phyloP scores from a whole-genome alignment of 345 rosid species.

The Eucalyptus decipiens region DNA sequence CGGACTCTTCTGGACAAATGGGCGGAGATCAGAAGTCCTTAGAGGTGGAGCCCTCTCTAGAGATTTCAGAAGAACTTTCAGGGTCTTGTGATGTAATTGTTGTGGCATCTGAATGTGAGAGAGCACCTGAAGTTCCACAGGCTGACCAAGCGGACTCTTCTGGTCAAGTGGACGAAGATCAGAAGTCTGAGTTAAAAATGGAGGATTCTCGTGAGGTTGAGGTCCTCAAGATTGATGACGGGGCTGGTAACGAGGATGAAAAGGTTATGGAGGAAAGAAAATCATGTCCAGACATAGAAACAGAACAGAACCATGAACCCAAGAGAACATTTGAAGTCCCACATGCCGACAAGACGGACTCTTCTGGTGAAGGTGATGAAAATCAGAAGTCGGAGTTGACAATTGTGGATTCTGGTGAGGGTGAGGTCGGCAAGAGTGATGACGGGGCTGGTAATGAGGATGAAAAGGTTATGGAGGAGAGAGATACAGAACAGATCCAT shows the following conservation, averaged over 20 bases:
- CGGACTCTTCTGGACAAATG: not conserved
- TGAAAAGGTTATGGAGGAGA: not conserved
- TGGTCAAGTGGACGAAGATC: not conserved
- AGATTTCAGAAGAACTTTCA: not conserved
- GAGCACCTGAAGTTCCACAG: slow-evolving; percentile 1
- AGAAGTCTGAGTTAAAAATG: slow-evolving; percentile 1
- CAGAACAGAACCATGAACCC: not conserved
- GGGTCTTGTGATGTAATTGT: not conserved
- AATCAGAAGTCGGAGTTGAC: slow-evolving; percentile 2
- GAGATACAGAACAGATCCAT: not conserved
- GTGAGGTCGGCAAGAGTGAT: not conserved
- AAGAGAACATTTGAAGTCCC: not conserved
- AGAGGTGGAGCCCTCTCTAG: not conserved
- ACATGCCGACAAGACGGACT: not conserved
- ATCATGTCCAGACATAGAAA: not conserved
- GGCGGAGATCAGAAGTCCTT: not conserved
- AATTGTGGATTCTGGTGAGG: not conserved
- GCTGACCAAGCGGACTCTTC: not conserved
- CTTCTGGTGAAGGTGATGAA: not conserved
- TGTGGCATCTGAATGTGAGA: not conserved
- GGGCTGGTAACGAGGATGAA: not conserved
- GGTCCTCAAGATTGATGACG: not conserved
- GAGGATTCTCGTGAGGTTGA: not conserved
- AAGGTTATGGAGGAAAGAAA: not conserved
- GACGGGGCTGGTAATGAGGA: not conserved